Evolutionary conservation across 805 yeast genomes (phyloP).

Genomic region (Candida mattraensis): DNA sequence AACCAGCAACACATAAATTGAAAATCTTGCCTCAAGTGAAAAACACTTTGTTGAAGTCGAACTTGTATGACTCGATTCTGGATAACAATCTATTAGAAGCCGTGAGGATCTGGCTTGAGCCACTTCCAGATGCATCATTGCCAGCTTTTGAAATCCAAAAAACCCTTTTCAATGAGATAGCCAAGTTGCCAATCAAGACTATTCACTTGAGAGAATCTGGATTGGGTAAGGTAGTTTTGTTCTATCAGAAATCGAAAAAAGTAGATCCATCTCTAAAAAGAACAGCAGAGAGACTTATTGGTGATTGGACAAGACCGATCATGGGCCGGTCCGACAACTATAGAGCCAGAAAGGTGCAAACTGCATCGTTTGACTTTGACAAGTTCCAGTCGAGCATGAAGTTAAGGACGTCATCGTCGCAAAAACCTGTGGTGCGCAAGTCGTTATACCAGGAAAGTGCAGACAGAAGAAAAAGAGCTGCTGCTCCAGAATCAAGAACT

Average conservation of each 20-base stretch:
- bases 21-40: conserved; percentile 78
- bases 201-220: conserved; percentile 94
- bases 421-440: conserved; percentile 36
- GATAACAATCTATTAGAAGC: conserved; percentile 94
- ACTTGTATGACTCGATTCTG: conserved; percentile 85
- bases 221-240: conserved; percentile 88
- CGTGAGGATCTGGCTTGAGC: conserved; percentile 95
- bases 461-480: conserved; percentile 89
- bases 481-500: conserved; percentile 89
- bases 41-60: conserved; percentile 73
- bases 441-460: conserved; percentile 87
- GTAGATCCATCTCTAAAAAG: conserved; percentile 87
- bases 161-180: conserved; percentile 72
- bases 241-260: conserved; percentile 85
- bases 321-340: conserved; percentile 94
- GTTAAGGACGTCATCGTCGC: conserved; percentile 30
- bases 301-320: conserved; percentile 98
- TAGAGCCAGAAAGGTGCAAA: conserved; percentile 76
- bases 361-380: conserved; percentile 65
- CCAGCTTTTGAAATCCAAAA: conserved; percentile 98
- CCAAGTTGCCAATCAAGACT: conserved; percentile 86
- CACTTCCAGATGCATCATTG: conserved; percentile 94
- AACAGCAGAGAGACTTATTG: conserved; percentile 85
- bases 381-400: conserved; percentile 45
- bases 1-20: conserved; percentile 75